phyloP scores from a whole-genome alignment of 2,329 filamentous ascomycete genomes.

The Neofusicoccum parvum region DNA sequence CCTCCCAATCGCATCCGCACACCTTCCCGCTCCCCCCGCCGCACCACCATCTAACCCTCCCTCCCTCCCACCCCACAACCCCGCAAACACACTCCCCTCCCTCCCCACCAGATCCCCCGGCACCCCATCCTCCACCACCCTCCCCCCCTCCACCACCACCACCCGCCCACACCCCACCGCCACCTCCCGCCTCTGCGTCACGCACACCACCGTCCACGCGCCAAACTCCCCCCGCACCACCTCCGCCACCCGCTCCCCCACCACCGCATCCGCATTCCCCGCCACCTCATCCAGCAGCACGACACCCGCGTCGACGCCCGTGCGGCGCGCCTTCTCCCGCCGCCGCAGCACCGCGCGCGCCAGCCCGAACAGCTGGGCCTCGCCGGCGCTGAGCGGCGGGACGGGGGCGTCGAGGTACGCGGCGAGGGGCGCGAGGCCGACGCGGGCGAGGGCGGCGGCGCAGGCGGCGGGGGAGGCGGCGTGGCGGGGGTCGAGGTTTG shows the following conservation, averaged over 20 bases:
- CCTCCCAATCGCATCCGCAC: no score
- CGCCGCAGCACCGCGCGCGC: slow-evolving; percentile 58
- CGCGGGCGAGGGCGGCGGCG: slow-evolving; percentile 10
- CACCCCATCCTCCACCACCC: no score
- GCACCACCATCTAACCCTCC: no score
- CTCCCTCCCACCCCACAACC: no score
- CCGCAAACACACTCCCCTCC: no score
- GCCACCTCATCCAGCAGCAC: not conserved
- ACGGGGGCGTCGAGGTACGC: no score
- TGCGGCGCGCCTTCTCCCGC: not conserved
- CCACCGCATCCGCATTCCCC: not conserved
- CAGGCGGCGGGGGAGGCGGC: not conserved
- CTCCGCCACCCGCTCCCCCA: not conserved
- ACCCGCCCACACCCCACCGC: no score
- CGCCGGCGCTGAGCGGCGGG: slow-evolving; percentile 54
- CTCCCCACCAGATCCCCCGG: no score
- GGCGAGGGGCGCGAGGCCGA: no score
- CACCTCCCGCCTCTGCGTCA: no score
- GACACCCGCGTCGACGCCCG: not conserved
- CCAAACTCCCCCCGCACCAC: not conserved
- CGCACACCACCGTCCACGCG: not conserved
- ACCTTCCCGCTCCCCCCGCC: no score
- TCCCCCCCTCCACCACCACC: no score
- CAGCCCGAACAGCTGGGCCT: slow-evolving; percentile 66
- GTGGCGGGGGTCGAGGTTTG: not conserved